Conservation (phyloP, 352 stramenopile genomes). For the Pilasporangium apinafurcum region DNA sequence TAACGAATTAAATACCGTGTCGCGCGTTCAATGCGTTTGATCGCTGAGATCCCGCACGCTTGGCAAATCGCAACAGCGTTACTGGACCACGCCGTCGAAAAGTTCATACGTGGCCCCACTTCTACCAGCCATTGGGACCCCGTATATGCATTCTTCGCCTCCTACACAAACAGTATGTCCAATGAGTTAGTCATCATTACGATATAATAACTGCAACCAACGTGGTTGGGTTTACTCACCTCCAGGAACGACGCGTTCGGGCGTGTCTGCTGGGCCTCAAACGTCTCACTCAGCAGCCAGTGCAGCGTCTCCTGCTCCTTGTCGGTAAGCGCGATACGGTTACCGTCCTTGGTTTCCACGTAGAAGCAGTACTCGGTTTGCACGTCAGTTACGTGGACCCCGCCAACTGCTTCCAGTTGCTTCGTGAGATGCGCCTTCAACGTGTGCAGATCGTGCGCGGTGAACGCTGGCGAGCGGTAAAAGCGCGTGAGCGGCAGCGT, state of each 20-base stretch:
- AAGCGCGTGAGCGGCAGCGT: conserved; percentile 51
- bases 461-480: conserved; percentile 74
- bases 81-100: conserved; percentile 97
- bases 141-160: conserved; percentile 2
- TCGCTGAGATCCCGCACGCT: conserved; percentile 83
- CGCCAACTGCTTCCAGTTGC: conserved; percentile 9
- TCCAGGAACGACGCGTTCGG: conserved; percentile 49
- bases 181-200: too few relatives aligned
- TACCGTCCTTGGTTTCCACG: conserved; percentile 70
- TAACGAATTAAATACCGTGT: conserved; percentile 87
- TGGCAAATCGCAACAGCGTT: conserved; percentile 97
- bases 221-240: neutral
- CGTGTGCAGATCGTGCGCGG: conserved; percentile 51
- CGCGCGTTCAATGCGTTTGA: conserved; percentile 94
- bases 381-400: conserved; percentile 46
- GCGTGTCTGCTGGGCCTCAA: conserved; percentile 86
- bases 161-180: neutral
- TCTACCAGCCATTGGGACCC: conserved; percentile 83
- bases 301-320: conserved; percentile 76
- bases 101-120: conserved; percentile 97
- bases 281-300: conserved; percentile 97
- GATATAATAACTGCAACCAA: neutral
- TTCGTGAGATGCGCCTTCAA: conserved; percentile 33
- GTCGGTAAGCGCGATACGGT: conserved; percentile 21
- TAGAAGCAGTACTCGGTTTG: conserved; percentile 97